phyloP scores from a whole-genome alignment of 345 rosid genomes.

The Cardamine chenopodiifolia region DNA sequence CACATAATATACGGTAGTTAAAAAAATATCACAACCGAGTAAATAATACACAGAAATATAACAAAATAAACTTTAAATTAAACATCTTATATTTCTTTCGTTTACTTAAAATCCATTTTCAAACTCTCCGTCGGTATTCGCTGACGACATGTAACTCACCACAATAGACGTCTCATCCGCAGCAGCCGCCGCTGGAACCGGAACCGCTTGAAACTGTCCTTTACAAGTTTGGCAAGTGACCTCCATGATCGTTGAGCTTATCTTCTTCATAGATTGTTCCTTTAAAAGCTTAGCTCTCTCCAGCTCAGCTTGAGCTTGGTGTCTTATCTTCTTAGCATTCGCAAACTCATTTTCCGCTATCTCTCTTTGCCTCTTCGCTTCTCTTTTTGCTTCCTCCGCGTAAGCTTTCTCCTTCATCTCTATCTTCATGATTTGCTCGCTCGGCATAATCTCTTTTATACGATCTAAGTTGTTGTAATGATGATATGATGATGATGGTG shows the following conservation, averaged over 20 bases:
- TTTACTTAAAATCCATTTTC: constrained; percentile 3
- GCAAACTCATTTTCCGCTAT: constrained; percentile 75
- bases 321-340: constrained; percentile 73
- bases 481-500: constrained; percentile 45
- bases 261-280: constrained; percentile 70
- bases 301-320: constrained; percentile 67
- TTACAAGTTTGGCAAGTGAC: constrained; percentile 81
- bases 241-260: constrained; percentile 63
- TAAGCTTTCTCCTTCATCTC: constrained; percentile 67
- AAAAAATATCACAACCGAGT: background rate
- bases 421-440: constrained; percentile 53
- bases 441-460: constrained; percentile 53
- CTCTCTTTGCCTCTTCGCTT: constrained; percentile 73
- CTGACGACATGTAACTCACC: constrained; percentile 81
- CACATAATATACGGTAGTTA: constrained; percentile 18
- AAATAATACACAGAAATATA: constrained; percentile 27
- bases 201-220: constrained; percentile 58
- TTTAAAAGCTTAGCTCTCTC: constrained; percentile 68
- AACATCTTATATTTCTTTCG: background rate
- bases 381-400: constrained; percentile 71
- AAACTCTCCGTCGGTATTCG: constrained; percentile 68
- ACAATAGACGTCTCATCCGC: constrained; percentile 77
- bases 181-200: constrained; percentile 32
- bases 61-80: constrained; percentile 12
- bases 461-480: constrained; percentile 38